phyloP scores from a whole-genome alignment of 2,329 filamentous ascomycete species.

The Thyridium curvatum region DNA sequence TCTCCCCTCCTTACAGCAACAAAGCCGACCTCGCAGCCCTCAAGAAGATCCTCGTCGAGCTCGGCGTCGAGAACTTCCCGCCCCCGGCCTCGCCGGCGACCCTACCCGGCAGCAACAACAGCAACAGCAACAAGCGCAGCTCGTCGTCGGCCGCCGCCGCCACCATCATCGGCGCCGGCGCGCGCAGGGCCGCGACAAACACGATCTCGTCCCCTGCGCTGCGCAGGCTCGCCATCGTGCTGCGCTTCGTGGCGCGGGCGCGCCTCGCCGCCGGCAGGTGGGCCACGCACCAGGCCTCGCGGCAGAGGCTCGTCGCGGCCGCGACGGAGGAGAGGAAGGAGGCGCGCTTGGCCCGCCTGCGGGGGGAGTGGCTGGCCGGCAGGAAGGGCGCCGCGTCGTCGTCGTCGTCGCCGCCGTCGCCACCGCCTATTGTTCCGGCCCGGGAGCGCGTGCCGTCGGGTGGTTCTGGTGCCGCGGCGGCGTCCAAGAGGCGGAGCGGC shows the following conservation, averaged over 20 bases:
- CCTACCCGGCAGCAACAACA: slow-evolving; percentile 25
- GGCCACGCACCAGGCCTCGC: slow-evolving; percentile 44
- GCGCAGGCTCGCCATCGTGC: slow-evolving; percentile 46
- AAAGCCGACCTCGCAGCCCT: slow-evolving; percentile 84
- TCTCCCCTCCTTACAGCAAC: slow-evolving; percentile 57
- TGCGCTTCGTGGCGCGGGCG: slow-evolving; percentile 45
- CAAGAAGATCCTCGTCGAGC: slow-evolving; percentile 67
- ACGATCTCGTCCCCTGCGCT: slow-evolving; percentile 39
- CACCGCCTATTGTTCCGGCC: background rate
- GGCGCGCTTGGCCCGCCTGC: slow-evolving; percentile 33
- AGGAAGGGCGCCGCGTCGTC: background rate
- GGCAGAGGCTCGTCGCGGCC: slow-evolving; percentile 40
- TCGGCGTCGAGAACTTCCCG: slow-evolving; percentile 25
- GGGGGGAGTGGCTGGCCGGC: slow-evolving; percentile 24
- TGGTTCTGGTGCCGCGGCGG: background rate
- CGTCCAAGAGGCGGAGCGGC: too few relatives aligned
- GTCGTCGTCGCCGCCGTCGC: background rate
- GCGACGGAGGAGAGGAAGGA: slow-evolving; percentile 39
- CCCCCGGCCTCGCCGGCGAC: slow-evolving; percentile 7
- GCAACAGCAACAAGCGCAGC: slow-evolving; percentile 29
- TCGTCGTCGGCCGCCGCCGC: slow-evolving; percentile 18
- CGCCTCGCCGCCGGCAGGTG: slow-evolving; percentile 40
- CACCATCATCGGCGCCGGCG: slow-evolving; percentile 4
- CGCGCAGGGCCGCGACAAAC: slow-evolving; percentile 37
- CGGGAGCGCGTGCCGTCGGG: background rate